A percentile compares a stretch with the other conserved stretches of the same genome.
Conservation (phyloP, 306 rosid genomes). For the Ochetophila trinervis region DNA sequence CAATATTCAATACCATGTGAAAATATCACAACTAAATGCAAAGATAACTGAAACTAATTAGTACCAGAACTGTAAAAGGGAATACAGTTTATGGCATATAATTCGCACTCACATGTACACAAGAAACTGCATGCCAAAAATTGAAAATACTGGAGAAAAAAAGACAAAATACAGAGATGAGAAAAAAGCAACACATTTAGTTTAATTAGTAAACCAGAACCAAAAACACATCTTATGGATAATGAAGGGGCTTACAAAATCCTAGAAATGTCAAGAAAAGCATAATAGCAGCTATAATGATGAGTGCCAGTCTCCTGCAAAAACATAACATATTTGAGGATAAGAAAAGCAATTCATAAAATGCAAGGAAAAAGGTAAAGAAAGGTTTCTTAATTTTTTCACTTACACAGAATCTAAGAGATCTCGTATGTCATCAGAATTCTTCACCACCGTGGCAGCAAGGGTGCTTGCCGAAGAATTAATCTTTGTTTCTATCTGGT, state of each 20-base stretch:
- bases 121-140: slow-evolving; percentile 48
- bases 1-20: background rate
- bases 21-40: background rate
- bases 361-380: background rate
- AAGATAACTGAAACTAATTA: background rate
- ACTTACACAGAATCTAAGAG: slow-evolving; percentile 41
- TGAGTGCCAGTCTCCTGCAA: slow-evolving; percentile 46
- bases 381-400: slow-evolving; percentile 1
- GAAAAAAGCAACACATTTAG: slow-evolving; percentile 5
- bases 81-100: background rate
- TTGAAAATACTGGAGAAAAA: slow-evolving; percentile 51
- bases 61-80: background rate
- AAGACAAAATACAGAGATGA: slow-evolving; percentile 6
- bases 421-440: slow-evolving; percentile 41
- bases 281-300: slow-evolving; percentile 50
- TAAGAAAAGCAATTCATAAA: background rate
- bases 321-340: slow-evolving; percentile 4
- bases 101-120: slow-evolving; percentile 61
- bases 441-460: slow-evolving; percentile 24
- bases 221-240: slow-evolving; percentile 8
- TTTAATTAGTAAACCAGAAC: background rate
- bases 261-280: slow-evolving; percentile 54
- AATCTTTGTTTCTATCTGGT: slow-evolving; percentile 38
- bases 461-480: slow-evolving; percentile 38
- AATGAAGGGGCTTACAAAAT: slow-evolving; percentile 37